Base-by-base conservation (phyloP, 2,329 filamentous ascomycete genomes). In the Fusarium tupiense region DNA sequence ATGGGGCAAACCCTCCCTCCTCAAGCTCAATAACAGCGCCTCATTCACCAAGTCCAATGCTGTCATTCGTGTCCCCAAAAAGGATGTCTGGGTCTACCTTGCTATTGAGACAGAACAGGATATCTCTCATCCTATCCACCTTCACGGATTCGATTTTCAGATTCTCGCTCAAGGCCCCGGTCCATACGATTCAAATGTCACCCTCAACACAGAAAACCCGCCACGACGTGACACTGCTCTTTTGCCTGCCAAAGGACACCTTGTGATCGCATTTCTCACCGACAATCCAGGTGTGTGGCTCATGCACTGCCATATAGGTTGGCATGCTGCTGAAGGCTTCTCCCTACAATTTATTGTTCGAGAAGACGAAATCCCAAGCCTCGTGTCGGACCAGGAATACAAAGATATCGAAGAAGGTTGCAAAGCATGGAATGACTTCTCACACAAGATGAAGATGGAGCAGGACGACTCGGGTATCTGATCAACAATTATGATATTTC, bases 201-300 rank as follows among this genome's bases (percentile, higher is more conserved):
- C 64, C 6, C 69, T 76, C 20, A 71, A 78, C 26, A 67, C 59
- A 13, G 46, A 61, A 22, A 89, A 89, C 76, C 87, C 88, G 2
- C 83, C 85, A 29, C 85, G 88, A 12, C 84, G 88, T 53, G 88
- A 90, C 75, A 85, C 86, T 10, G 86, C 87, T 13, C 84, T 86
- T 68, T 82, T 90, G 6, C 84, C 84, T 5, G 78, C 77, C 5
- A 74, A 77, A 33, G 87, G 87, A 0, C 85, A 86, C 75, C 66
- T 88, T 19, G 85, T 88, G 24, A 79, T 89, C 47, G 87, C 86
- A 17, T 86, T 88, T 65, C 78, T 86, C 72, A 82, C 84, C 1
- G 81, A 85, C 66, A 89, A 89, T 78, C 85, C 87, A 2, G 87
- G 87, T 1, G 80, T 82, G 1, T 88, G 86, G 86, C 80, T 86